Evolutionary conservation across 1,284 basidiomycete genomes (phyloP).

Genomic region (Hemileia vastatrix): DNA sequence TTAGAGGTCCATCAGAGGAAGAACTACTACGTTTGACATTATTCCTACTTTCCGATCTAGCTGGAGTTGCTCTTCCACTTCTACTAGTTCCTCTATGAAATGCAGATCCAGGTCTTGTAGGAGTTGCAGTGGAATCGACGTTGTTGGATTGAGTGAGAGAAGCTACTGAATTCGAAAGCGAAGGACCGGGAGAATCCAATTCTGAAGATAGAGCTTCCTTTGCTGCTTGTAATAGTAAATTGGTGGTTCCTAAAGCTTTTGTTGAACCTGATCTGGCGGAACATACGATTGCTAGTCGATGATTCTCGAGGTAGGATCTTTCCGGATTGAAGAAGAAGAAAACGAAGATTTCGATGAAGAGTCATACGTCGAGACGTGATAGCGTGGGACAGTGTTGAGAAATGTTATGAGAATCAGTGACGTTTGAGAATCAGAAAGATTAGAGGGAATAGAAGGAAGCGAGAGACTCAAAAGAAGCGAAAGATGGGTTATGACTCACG

Average conservation of each 20-base stretch:
- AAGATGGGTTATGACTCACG: conserved; percentile 54
- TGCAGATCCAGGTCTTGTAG: background rate
- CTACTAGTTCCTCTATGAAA: background rate
- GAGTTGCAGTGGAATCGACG: too few species aligned
- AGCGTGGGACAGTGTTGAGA: background rate
- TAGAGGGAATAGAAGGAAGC: conserved; percentile 21
- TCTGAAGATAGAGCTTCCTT: conserved; percentile 59
- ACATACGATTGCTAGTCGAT: conserved; percentile 86
- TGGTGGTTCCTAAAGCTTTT: conserved; percentile 90
- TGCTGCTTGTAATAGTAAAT: conserved; percentile 77
- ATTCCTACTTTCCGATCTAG: conserved; percentile 21
- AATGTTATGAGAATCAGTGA: background rate
- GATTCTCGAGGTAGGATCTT: conserved; percentile 69
- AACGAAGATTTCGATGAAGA: background rate
- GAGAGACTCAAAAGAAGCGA: conserved; percentile 18
- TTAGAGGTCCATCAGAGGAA: conserved; percentile 24
- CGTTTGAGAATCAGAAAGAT: background rate
- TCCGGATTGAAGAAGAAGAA: background rate
- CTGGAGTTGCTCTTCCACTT: background rate
- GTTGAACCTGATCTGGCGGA: conserved; percentile 90
- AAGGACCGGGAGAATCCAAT: background rate
- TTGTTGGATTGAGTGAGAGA: background rate
- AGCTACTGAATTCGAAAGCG: background rate
- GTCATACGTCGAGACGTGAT: background rate
- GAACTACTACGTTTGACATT: conserved; percentile 12